Percentiles rank a stretch among this genome's conserved stretches.
Conservation (phyloP, 2,329 filamentous ascomycete genomes). For the Scedosporium dehoogii region DNA sequence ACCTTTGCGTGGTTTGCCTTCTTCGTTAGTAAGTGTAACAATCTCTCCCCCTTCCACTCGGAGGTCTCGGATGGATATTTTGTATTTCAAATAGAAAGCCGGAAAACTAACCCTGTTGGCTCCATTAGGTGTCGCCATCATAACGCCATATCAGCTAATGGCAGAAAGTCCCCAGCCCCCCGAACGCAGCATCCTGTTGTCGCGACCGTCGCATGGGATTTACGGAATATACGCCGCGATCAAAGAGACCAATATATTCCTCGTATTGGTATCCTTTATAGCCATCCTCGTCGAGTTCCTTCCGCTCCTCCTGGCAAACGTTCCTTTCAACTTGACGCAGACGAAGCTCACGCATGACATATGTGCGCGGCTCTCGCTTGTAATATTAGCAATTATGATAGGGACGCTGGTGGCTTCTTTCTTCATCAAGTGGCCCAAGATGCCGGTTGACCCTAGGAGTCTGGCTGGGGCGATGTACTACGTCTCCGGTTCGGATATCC, state of each 20-base stretch:
- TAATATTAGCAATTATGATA: constrained; percentile 32
- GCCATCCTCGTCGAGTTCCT: constrained; percentile 38
- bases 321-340: constrained; percentile 34
- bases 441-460: constrained; percentile 36
- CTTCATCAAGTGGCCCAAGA: constrained; percentile 29
- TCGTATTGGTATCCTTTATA: constrained; percentile 28
- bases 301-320: constrained; percentile 37
- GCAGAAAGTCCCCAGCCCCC: constrained; percentile 21
- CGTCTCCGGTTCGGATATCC: constrained; percentile 14
- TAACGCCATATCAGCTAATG: constrained; percentile 34
- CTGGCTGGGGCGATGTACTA: constrained; percentile 36
- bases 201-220: constrained; percentile 33
- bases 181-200: constrained; percentile 28
- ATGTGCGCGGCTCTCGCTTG: constrained; percentile 28
- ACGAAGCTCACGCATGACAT: constrained; percentile 26
- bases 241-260: constrained; percentile 25
- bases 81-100: background rate
- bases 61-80: background rate
- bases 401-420: constrained; percentile 28
- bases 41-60: constrained; percentile 1
- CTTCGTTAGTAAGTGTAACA: constrained; percentile 23
- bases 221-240: constrained; percentile 30
- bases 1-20: constrained; percentile 31
- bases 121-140: constrained; percentile 31
- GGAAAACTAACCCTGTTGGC: background rate